Evolutionary conservation across 202 grass and related monocot species (phyloP), one percentile per base, ranked within the genome.

Genomic region (Dendrocalamus latiflorus): DNA sequence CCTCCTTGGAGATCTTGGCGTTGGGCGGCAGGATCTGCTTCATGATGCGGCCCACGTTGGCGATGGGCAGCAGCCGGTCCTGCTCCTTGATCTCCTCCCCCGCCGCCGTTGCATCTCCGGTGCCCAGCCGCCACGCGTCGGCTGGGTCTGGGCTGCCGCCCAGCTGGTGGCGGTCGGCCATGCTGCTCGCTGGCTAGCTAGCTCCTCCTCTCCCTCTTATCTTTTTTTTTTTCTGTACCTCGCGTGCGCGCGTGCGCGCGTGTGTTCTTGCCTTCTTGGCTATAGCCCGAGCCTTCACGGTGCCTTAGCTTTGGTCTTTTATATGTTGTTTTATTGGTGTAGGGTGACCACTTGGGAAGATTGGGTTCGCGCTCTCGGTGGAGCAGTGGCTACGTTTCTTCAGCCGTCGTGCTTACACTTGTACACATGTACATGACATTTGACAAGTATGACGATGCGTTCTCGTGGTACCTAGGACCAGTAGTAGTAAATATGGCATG

Each of bases 1-100:
- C 94, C 83, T 97, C 90, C 90, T 97, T 97, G 18, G 94, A 97
- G 74, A 97, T 92, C 88, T 97, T 97, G 56, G 94, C 92, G 63
- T 97, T 97, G 41, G 90, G 83, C 1, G 94, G 94, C 57, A 97
- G 94, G 70, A 83, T 91, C 87, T 91, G 88, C 90, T 97, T 97
- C 94, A 97, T 97, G 84, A 97, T 97, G 59, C 94, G 72, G 0
- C 94, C 94, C 0, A 97, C 94, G 89, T 94, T 97, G 38, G 94
- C 94, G n/a, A 97, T 97, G 12, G 94, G 94, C 7, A 97, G 88
- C 17, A 97, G 90, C 41, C 92, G 81, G 69, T 97, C 94, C 78
- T 97, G 91, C 83, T 97, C 91, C 84, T 97, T 97, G 20, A 93
- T 86, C 14, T 90, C 86, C 61, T 22, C 85, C 12, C 60, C 49